Conservation (phyloP, 2,329 filamentous ascomycete species). For the Aspergillus sp. region DNA sequence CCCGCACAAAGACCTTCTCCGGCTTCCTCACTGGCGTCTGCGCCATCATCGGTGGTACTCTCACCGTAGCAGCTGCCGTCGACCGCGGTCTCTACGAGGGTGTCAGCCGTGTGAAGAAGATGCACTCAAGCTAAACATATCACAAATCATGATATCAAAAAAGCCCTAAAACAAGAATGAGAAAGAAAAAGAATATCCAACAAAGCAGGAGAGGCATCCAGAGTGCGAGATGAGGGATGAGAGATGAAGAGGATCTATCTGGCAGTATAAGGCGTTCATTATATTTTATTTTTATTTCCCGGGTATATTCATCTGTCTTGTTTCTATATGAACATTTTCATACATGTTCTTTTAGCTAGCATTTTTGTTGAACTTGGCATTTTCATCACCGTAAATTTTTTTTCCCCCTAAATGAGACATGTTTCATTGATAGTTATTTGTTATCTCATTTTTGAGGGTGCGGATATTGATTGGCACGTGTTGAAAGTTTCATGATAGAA, state of each 20-base stretch:
- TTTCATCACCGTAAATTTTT: too few relatives aligned
- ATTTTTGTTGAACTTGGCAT: too few relatives aligned
- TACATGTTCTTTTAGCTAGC: too few relatives aligned
- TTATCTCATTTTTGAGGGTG: too few relatives aligned
- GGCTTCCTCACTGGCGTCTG: constrained; percentile 92
- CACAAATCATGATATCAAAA: neutral
- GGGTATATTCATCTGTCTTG: too few relatives aligned
- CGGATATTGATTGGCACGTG: too few relatives aligned
- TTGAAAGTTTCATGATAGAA: too few relatives aligned
- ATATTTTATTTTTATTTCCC: too few relatives aligned
- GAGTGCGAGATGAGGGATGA: constrained; percentile 1
- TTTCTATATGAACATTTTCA: too few relatives aligned
- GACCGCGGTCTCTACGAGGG: constrained; percentile 92
- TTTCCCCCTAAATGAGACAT: too few relatives aligned
- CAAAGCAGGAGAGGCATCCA: neutral
- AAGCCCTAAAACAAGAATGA: neutral
- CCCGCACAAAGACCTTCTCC: constrained; percentile 80
- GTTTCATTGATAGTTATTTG: too few relatives aligned
- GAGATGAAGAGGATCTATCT: neutral
- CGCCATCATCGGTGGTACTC: constrained; percentile 86
- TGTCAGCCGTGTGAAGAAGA: constrained; percentile 75
- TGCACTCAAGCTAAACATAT: constrained; percentile 56
- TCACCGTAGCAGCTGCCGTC: constrained; percentile 91
- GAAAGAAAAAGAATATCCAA: neutral
- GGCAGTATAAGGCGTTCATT: neutral